Evolutionary conservation across 805 yeast genomes (phyloP).

Genomic region (Yueomyces sinensis): DNA sequence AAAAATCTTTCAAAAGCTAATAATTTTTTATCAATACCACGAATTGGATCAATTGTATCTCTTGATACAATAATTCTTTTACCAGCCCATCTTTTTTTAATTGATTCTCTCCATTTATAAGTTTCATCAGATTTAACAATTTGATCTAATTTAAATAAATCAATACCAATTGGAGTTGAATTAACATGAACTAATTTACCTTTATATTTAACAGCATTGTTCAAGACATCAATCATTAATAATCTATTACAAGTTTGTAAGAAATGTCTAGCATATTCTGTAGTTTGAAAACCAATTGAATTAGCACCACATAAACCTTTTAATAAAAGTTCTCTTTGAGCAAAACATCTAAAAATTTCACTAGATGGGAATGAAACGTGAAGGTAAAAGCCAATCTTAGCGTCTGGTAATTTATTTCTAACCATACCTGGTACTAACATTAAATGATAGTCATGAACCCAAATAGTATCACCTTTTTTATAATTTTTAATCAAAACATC

Average conservation of each 20-base stretch:
- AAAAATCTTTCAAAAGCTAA: slow-evolving; percentile 77
- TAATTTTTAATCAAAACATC: slow-evolving; percentile 56
- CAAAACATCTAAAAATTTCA: slow-evolving; percentile 88
- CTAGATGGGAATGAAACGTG: slow-evolving; percentile 93
- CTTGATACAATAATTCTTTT: slow-evolving; percentile 69
- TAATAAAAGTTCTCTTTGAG: slow-evolving; percentile 66
- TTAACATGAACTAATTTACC: slow-evolving; percentile 45
- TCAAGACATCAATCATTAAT: slow-evolving; percentile 69
- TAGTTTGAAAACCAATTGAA: slow-evolving; percentile 77
- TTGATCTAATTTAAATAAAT: slow-evolving; percentile 41
- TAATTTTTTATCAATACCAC: slow-evolving; percentile 82
- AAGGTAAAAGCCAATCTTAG: slow-evolving; percentile 80
- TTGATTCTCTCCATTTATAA: slow-evolving; percentile 48
- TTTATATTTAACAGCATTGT: slow-evolving; percentile 39
- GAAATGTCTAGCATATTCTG: slow-evolving; percentile 89
- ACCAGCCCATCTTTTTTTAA: slow-evolving; percentile 64
- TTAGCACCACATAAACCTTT: slow-evolving; percentile 84
- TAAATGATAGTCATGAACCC: slow-evolving; percentile 93
- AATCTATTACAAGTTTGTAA: slow-evolving; percentile 79
- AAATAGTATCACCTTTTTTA: slow-evolving; percentile 62
- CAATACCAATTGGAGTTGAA: slow-evolving; percentile 68
- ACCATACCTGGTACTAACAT: slow-evolving; percentile 79
- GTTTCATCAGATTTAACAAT: slow-evolving; percentile 39
- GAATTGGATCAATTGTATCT: slow-evolving; percentile 74
- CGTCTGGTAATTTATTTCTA: slow-evolving; percentile 60